Conservation (phyloP, 2,329 filamentous ascomycete species). For the Sporothrix variecibatus region DNA sequence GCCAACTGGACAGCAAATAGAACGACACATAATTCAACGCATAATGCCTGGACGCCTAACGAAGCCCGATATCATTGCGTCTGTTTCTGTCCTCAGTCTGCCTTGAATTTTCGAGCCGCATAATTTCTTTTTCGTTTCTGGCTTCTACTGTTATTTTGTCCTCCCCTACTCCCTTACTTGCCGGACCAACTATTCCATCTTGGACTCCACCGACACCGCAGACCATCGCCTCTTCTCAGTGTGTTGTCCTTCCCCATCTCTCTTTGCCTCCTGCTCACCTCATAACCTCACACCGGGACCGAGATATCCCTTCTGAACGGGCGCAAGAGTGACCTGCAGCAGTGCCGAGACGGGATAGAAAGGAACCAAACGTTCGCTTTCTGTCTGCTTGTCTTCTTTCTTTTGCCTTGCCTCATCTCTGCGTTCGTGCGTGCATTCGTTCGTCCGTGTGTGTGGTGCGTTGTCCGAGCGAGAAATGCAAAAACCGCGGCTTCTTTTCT, state of each 20-base stretch:
- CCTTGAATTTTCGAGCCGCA: neutral
- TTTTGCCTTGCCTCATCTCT: neutral
- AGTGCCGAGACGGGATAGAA: neutral
- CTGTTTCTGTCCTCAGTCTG: neutral
- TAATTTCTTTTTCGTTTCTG: neutral
- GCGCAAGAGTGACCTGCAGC: neutral
- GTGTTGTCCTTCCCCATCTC: neutral
- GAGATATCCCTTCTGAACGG: constrained; percentile 2
- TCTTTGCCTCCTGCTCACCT: neutral
- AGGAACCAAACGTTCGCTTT: neutral
- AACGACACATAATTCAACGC: neutral
- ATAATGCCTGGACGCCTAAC: constrained; percentile 8
- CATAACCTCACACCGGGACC: neutral
- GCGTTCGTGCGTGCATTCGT: neutral
- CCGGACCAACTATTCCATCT: neutral
- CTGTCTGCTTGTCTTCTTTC: neutral
- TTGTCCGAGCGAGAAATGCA: constrained; percentile 5
- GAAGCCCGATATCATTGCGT: constrained; percentile 14
- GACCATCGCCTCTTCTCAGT: neutral
- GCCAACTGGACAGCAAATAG: neutral
- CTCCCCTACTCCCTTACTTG: constrained; percentile 1
- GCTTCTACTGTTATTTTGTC: neutral
- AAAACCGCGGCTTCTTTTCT: neutral
- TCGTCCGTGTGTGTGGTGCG: neutral
- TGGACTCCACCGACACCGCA: neutral